These are phyloP conservation scores for Forsythia viridissima DNA, from an alignment of 257 asterid genomes.

Conservation along the genomic window DNA sequence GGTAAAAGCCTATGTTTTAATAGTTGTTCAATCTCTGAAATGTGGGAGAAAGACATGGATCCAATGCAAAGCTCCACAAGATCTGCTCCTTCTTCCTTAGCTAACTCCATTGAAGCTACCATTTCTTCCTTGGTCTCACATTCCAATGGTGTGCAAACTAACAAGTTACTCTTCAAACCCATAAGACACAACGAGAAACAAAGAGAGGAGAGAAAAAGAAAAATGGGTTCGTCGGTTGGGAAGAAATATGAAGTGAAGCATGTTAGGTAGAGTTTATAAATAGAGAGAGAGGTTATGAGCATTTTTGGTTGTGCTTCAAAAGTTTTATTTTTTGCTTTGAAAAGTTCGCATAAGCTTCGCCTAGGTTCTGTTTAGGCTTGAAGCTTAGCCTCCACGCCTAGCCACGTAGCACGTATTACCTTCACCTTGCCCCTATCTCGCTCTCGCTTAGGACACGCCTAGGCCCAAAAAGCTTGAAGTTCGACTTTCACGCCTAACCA, in stretches of 20 bases:
- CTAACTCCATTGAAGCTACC: conserved; percentile 38
- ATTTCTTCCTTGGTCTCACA: conserved; percentile 51
- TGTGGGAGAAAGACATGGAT: conserved; percentile 44
- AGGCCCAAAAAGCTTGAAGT: too few relatives aligned
- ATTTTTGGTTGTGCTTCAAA: not conserved
- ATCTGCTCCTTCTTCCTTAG: conserved; percentile 62
- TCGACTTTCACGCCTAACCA: too few relatives aligned
- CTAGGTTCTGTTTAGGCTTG: too few relatives aligned
- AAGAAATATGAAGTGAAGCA: not conserved
- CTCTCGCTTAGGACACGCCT: too few relatives aligned
- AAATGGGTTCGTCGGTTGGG: not conserved
- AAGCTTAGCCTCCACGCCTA: too few relatives aligned
- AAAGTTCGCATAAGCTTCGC: too few relatives aligned
- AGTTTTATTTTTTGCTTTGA: too few relatives aligned
- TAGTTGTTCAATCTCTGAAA: conserved; percentile 42
- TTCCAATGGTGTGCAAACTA: conserved; percentile 46
- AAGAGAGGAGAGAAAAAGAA: not conserved
- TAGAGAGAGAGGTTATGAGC: not conserved
- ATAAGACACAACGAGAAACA: not conserved
- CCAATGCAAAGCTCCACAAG: conserved; percentile 57
- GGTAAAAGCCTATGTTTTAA: conserved; percentile 40
- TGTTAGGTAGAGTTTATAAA: not conserved
- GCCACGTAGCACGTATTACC: too few relatives aligned
- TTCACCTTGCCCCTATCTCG: too few relatives aligned
- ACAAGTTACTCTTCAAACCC: conserved; percentile 43